Evolutionary conservation across 306 rosid species (phyloP).

Genomic region (Casuarina equisetifolia): DNA sequence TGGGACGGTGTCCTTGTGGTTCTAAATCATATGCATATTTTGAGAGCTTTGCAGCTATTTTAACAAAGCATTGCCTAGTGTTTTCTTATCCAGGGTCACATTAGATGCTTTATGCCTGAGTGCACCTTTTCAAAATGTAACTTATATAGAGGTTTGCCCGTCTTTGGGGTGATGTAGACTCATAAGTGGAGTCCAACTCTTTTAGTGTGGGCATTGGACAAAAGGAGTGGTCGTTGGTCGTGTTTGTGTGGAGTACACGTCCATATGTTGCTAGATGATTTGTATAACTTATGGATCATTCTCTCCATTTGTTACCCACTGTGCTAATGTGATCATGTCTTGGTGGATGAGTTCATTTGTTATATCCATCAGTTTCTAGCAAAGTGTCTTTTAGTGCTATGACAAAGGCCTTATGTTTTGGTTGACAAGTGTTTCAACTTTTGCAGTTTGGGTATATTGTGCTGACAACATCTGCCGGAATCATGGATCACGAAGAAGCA

Average conservation of each 20-base stretch:
- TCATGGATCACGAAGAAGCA: conserved; percentile 65
- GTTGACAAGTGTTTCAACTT: background rate
- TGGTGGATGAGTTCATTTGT: background rate
- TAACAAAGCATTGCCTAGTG: background rate
- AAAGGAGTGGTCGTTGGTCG: background rate
- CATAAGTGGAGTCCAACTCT: too few relatives aligned
- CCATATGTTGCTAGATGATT: background rate
- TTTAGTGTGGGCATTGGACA: background rate
- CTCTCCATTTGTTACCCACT: background rate
- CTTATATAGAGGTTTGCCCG: background rate
- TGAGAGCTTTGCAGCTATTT: background rate
- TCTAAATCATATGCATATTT: background rate
- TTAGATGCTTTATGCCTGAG: background rate
- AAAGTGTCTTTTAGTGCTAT: background rate
- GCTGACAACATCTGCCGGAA: conserved; percentile 58
- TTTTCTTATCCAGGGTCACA: background rate
- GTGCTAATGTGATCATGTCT: background rate
- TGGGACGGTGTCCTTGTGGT: background rate
- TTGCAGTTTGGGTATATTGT: conserved; percentile 57
- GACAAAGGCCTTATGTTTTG: background rate
- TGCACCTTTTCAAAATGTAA: background rate
- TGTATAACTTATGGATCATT: background rate
- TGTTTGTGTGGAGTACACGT: background rate
- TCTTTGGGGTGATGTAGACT: background rate
- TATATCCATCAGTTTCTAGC: background rate